Evolutionary conservation across 805 yeast genomes (phyloP), one percentile per base, ranked within the genome.

Genomic region (Yamadazyma akitaensis): DNA sequence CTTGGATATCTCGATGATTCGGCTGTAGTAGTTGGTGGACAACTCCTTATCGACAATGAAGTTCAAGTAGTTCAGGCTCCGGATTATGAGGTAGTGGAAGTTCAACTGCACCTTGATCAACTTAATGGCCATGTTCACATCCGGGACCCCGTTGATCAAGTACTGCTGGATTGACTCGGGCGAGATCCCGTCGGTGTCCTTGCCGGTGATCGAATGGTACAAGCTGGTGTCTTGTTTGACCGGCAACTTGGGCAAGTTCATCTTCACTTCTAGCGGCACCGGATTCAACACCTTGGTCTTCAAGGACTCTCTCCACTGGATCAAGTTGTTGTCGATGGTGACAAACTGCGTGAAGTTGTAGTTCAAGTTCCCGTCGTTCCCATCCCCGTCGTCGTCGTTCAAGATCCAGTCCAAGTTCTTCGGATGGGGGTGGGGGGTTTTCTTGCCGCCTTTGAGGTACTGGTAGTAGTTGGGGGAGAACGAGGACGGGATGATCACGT

Each of bases 351-450:
- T 64, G 49, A 66, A 72, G 49, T 72, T 72, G 56, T 72, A 72
- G 47, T 72, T 72, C 51, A 72, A 63, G 46, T 72, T 72, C 3
- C 77, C 77, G 53, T 72, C 77, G 48, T 70, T 72, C 6, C 77
- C 76, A 50, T 72, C 77, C 18, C 77, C 77, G 50, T 70, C 77
- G 50, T 71, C 75, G 48, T 72, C 75, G 47, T 70, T 70, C 38
- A 71, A 58, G 19, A 72, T 70, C 73, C 75, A 70, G 49, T 72
- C 76, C 25, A 72, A 58, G 33, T 54, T 60, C 33, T 56, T 56
- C 14, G 61, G 60, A 36, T 60, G 59, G 8, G 31, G 38, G 18
- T 39, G 43, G 3, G 39, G 33, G 13, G 49, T 48, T 37, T 56
- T 53, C 5, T 54, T 51, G n/a, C 62, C 64, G 24, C 57, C 55